phyloP scores from a whole-genome alignment of 148 eudicot species.

The Chenopodium berlandieri region DNA sequence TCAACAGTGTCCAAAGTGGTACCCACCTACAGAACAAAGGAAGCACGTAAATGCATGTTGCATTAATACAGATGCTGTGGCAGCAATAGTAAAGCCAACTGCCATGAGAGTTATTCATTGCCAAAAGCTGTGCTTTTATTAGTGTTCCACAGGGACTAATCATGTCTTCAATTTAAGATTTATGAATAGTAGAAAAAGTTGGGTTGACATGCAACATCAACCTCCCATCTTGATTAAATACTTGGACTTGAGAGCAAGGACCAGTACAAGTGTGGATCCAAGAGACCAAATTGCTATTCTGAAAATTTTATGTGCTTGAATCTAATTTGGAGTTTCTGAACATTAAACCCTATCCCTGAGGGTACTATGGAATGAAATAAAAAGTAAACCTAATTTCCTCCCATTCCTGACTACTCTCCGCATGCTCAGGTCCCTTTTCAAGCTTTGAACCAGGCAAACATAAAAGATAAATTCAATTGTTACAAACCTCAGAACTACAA shows the following conservation, averaged over 20 bases:
- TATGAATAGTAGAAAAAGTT: neutral
- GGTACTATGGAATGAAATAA: no score
- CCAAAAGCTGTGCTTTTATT: neutral
- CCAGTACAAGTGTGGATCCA: neutral
- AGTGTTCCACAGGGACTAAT: neutral
- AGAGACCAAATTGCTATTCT: neutral
- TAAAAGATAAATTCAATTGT: no score
- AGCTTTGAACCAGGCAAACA: neutral
- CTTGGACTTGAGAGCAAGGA: neutral
- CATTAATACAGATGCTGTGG: conserved; percentile 1
- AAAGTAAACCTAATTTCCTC: neutral
- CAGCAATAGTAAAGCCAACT: neutral
- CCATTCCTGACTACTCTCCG: neutral
- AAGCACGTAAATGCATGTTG: conserved; percentile 13
- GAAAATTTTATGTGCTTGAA: neutral
- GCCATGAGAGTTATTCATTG: neutral
- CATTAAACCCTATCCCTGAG: neutral
- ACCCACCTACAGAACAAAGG: conserved; percentile 42
- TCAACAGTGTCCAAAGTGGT: conserved; percentile 58
- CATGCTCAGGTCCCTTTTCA: neutral
- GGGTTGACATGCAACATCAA: neutral
- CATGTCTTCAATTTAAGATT: neutral
- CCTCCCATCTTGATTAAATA: neutral
- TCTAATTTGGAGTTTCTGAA: neutral
- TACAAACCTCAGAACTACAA: no score